These are phyloP conservation scores for Dacryopinax spathularia DNA, from an alignment of 768 basidiomycete genomes.

Conservation along the genomic window DNA sequence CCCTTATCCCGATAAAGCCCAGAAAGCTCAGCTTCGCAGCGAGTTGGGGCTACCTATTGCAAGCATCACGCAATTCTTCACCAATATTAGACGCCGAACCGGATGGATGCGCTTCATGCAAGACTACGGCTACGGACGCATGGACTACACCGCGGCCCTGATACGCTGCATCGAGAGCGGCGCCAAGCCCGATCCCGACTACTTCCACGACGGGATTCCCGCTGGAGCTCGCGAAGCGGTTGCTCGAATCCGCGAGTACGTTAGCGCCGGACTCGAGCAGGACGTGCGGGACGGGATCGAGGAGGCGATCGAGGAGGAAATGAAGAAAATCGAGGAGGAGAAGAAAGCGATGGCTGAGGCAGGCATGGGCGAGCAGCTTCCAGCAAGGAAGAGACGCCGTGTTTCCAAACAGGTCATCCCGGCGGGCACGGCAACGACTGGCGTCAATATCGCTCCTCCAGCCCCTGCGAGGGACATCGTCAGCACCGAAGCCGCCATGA, in stretches of 20 bases:
- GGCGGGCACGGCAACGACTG: too few relatives aligned
- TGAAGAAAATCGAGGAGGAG: not conserved
- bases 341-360: not conserved
- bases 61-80: constrained; percentile 16
- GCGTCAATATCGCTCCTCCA: too few relatives aligned
- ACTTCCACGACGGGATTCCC: not conserved
- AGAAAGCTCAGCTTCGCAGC: constrained; percentile 7
- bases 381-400: too few relatives aligned
- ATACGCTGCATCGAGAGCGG: not conserved
- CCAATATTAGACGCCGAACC: constrained; percentile 17
- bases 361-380: too few relatives aligned
- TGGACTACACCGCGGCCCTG: not conserved
- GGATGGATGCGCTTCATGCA: constrained; percentile 13
- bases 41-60: not conserved
- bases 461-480: too few relatives aligned
- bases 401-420: too few relatives aligned
- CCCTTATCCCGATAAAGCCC: constrained; percentile 14
- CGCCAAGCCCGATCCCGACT: not conserved
- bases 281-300: constrained; percentile 4
- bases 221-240: not conserved
- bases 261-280: not conserved
- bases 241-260: not conserved
- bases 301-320: constrained; percentile 5
- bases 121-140: not conserved
- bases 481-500: too few relatives aligned